Evolutionary conservation across 352 stramenopile species (phyloP), one percentile per base, ranked within the genome.

Genomic region (Phytophthora aleatoria): DNA sequence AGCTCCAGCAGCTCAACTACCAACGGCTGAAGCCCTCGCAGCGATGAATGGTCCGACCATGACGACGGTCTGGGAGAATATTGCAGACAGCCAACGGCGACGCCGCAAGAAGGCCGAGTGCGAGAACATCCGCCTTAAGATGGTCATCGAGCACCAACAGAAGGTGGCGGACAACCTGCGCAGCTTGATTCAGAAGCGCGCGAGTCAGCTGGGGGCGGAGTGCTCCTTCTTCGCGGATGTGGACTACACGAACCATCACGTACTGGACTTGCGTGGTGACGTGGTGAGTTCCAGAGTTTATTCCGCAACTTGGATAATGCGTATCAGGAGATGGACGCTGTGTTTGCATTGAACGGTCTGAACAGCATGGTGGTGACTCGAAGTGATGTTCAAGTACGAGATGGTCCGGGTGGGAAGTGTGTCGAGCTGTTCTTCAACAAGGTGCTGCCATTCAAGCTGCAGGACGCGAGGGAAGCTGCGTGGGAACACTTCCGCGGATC

Each of bases 401-500:
- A 77, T 27, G 59, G 50, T 1, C 47, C 52, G 1, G 68, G 54
- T 5, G 69, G 69, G 30, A 74, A 65, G 4, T 71, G 63, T 13
- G 54, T 77, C n/a, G 69, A 77, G 47, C 20, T 82, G 42, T 71
- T 78, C 15, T 70, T 60, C 12, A 79, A 65, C 48, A 79, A 76
- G n/a, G 53, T 77, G 11, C 44, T 82, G 35, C 74, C 74, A n/a
- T 82, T 82, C 53, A 74, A 71, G 16, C 47, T 79, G 24, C 60
- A 67, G 12, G 60, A 73, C 24, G 65, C 68, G 4, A 69, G 50
- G 0, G 45, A 71, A 9, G 71, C 57, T 2, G 65, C 71, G 3
- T 82, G 74, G 74, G 39, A 71, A 43, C 61, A 82, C 16, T 77
- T 78, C 36, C 62, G 60, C 24, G 70, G 70, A 0, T 63, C 71